A percentile compares a stretch with the other conserved stretches of the same genome.
Evolutionary conservation across 352 stramenopile genomes (phyloP).

Genomic region (Globisporangium polare): DNA sequence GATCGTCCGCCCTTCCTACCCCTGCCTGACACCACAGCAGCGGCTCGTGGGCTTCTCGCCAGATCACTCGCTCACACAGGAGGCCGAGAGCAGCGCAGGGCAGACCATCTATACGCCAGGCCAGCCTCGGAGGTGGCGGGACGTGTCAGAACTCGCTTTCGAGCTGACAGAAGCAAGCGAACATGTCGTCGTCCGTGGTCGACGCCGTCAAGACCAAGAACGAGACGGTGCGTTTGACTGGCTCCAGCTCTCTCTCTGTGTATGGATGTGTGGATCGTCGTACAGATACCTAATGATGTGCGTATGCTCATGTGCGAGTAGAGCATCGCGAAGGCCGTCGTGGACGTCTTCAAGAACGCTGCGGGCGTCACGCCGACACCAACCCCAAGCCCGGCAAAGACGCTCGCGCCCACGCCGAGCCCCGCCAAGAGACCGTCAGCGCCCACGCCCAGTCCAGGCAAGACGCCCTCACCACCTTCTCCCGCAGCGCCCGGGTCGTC

Average conservation of each 20-base stretch:
- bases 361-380: not conserved
- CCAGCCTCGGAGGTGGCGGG: no score
- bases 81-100: no score
- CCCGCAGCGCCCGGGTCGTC: not conserved
- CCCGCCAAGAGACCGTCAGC: not conserved
- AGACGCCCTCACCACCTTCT: not conserved
- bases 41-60: no score
- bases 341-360: slow-evolving; percentile 1
- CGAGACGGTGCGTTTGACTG: slow-evolving; percentile 2
- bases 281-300: not conserved
- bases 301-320: no score
- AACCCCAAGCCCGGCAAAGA: not conserved
- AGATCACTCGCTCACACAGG: no score
- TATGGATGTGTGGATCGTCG: not conserved
- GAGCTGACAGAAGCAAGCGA: not conserved
- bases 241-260: not conserved
- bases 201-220: slow-evolving; percentile 12
- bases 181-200: not conserved
- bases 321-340: slow-evolving; percentile 4
- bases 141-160: no score
- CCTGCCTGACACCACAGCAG: no score
- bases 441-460: not conserved
- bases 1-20: no score
- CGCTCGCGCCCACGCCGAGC: not conserved
- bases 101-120: no score